A percentile compares a stretch with the other conserved stretches of the same genome.
Conservation (phyloP, 495 filamentous ascomycete species). For the Hamigera avellanea region DNA sequence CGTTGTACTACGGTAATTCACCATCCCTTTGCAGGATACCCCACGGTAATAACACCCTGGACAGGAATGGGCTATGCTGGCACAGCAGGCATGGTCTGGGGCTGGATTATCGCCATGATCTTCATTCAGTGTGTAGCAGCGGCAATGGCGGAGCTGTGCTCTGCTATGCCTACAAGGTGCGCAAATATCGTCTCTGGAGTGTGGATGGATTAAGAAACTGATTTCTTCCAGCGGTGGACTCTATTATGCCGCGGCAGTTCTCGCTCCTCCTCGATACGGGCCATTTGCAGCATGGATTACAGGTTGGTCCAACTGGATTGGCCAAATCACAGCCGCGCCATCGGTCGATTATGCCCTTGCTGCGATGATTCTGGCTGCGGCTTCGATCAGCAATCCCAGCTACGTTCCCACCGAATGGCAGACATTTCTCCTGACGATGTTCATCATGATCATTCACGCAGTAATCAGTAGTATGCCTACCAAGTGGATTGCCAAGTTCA, state of each 20-base stretch:
- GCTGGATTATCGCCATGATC: constrained; percentile 64
- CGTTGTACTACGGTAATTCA: constrained; percentile 51
- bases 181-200: constrained; percentile 1
- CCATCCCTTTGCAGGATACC: not conserved
- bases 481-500: constrained; percentile 62
- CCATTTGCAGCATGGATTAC: constrained; percentile 66
- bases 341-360: constrained; percentile 50
- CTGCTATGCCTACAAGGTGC: constrained; percentile 54
- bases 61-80: constrained; percentile 68
- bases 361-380: constrained; percentile 65
- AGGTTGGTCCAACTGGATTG: constrained; percentile 68
- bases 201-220: constrained; percentile 7
- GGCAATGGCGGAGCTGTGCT: constrained; percentile 56
- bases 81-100: constrained; percentile 74
- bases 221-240: constrained; percentile 47
- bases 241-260: constrained; percentile 68
- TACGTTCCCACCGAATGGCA: constrained; percentile 59
- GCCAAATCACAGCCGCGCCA: constrained; percentile 59
- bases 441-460: constrained; percentile 61
- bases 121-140: constrained; percentile 66
- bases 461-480: constrained; percentile 67
- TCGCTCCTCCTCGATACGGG: constrained; percentile 66
- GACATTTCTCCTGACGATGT: constrained; percentile 54
- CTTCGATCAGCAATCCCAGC: constrained; percentile 51
- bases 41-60: too few relatives aligned